phyloP scores from a whole-genome alignment of 148 eudicot genomes.

The Rhododendron vialii region DNA sequence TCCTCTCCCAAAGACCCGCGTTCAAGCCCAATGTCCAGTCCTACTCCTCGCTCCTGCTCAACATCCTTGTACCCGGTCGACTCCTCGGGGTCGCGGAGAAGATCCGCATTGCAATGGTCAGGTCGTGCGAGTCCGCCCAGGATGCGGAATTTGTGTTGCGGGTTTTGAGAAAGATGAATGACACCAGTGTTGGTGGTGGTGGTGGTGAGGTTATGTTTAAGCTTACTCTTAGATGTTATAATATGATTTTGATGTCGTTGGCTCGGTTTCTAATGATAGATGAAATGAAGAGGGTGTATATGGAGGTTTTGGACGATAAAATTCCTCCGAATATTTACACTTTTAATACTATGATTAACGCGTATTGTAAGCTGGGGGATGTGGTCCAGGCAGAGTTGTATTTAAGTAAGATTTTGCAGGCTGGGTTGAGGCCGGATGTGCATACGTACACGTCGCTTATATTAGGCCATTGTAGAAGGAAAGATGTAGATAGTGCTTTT shows the following conservation, averaged over 20 bases:
- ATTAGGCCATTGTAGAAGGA: constrained; percentile 74
- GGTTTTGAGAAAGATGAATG: constrained; percentile 45
- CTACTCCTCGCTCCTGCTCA: constrained; percentile 35
- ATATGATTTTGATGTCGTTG: constrained; percentile 55
- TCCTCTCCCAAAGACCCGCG: constrained; percentile 32
- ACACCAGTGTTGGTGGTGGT: constrained; percentile 16
- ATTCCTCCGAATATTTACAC: constrained; percentile 67
- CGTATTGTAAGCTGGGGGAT: constrained; percentile 71
- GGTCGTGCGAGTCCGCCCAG: constrained; percentile 31
- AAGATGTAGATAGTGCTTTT: constrained; percentile 54
- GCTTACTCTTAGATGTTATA: constrained; percentile 56
- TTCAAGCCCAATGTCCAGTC: constrained; percentile 45
- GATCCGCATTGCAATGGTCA: constrained; percentile 48
- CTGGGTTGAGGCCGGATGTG: constrained; percentile 62
- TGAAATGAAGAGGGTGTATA: constrained; percentile 58
- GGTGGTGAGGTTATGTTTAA: constrained; percentile 35
- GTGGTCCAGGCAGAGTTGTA: constrained; percentile 49
- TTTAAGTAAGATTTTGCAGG: constrained; percentile 57
- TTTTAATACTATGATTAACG: constrained; percentile 67
- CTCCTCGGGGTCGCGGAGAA: constrained; percentile 39
- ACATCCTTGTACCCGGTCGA: constrained; percentile 28
- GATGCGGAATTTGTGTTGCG: constrained; percentile 40
- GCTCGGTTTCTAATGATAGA: constrained; percentile 58
- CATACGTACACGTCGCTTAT: constrained; percentile 73
- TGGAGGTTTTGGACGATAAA: constrained; percentile 45